phyloP scores from a whole-genome alignment of 1,284 basidiomycete species.

The Cystobasidium sp. region DNA sequence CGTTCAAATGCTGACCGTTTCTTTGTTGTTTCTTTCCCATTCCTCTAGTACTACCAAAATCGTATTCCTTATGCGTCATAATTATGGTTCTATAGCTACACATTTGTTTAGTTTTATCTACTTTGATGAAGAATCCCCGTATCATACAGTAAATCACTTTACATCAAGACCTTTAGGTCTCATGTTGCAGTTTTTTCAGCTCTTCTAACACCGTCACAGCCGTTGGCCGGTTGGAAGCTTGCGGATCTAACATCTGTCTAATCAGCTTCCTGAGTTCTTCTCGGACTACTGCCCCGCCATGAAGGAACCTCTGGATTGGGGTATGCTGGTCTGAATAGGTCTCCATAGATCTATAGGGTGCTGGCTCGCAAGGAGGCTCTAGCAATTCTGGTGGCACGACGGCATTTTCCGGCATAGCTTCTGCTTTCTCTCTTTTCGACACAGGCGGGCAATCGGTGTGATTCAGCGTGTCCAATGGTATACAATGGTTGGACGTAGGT shows the following conservation, averaged over 20 bases:
- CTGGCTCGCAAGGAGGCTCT: neutral
- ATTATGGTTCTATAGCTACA: neutral
- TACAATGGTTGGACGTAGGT: neutral
- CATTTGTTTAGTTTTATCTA: neutral
- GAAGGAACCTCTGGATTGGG: constrained; percentile 23
- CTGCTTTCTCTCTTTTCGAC: neutral
- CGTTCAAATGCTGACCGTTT: neutral
- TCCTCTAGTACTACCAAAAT: constrained; percentile 37
- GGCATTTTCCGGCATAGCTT: neutral
- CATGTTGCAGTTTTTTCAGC: neutral
- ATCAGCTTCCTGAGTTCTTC: constrained; percentile 17
- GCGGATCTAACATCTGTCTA: constrained; percentile 23
- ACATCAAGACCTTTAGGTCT: neutral
- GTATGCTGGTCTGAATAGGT: constrained; percentile 26
- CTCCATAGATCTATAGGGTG: neutral
- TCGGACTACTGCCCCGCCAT: neutral
- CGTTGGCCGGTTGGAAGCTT: constrained; percentile 8
- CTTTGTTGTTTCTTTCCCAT: neutral
- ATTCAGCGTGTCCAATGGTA: neutral
- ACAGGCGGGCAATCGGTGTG: neutral
- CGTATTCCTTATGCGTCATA: constrained; percentile 40
- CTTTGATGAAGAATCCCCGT: too few relatives aligned
- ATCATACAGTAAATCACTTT: neutral
- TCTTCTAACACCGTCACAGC: constrained; percentile 2
- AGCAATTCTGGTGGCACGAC: neutral